These are phyloP conservation scores for Emmonsia crescens DNA, from an alignment of 2,329 filamentous ascomycete genomes.

Conservation along the genomic window DNA sequence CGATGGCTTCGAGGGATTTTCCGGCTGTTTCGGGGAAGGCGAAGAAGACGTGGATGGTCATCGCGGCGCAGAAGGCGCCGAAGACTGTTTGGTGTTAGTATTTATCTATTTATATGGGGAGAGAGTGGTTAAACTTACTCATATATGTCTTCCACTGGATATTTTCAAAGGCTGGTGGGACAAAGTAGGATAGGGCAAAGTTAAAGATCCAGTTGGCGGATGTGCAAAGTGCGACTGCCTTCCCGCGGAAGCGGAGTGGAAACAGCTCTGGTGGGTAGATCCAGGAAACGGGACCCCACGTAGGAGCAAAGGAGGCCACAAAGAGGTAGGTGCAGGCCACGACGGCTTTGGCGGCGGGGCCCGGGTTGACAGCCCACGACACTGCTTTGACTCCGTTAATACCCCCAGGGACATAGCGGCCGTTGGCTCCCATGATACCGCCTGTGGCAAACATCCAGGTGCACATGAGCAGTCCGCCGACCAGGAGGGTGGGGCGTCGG, in stretches of 20 bases:
- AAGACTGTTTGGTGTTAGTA: conserved; percentile 40
- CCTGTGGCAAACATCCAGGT: conserved; percentile 43
- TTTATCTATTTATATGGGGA: neutral
- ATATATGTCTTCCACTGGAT: conserved; percentile 11
- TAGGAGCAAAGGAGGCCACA: conserved; percentile 47
- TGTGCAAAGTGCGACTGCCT: conserved; percentile 8
- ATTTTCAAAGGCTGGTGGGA: conserved; percentile 7
- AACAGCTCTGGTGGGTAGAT: conserved; percentile 42
- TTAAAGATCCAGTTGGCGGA: conserved; percentile 11
- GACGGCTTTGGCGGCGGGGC: conserved; percentile 44
- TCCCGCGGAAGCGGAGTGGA: conserved; percentile 6
- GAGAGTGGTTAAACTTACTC: conserved; percentile 19
- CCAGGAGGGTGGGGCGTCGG: conserved; percentile 38
- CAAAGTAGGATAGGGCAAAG: conserved; percentile 9
- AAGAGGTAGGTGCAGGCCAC: conserved; percentile 54
- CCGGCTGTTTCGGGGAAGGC: conserved; percentile 53
- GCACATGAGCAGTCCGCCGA: conserved; percentile 29
- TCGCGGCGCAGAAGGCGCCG: conserved; percentile 53
- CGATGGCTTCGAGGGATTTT: conserved; percentile 59
- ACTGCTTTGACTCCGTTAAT: conserved; percentile 32
- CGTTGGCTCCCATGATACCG: conserved; percentile 41
- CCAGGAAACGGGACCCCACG: conserved; percentile 49
- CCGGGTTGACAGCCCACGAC: conserved; percentile 39
- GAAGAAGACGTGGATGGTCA: conserved; percentile 54
- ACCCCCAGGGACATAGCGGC: conserved; percentile 27